Evolutionary conservation across 2,329 filamentous ascomycete genomes (phyloP), one percentile per base, ranked within the genome.

Genomic region (Zymoseptoria passerinii): DNA sequence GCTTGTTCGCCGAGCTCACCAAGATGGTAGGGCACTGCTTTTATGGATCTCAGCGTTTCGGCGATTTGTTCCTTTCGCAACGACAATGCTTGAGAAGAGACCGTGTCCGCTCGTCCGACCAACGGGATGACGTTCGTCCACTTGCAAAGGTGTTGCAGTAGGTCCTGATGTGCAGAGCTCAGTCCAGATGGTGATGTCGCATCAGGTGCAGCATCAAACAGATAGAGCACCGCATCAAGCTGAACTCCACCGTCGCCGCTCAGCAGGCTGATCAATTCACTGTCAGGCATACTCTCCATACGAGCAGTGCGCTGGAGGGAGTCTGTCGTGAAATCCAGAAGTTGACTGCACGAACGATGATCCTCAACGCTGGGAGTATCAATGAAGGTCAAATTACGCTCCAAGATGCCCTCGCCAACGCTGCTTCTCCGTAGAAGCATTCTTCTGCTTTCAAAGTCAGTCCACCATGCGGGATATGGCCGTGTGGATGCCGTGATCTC

Each of bases 301-400:
- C 81, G 79, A n/a, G 80, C 80, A 48, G 84, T 83, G 62, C 84
- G 83, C 58, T 80, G 79, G 16, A 92, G 75, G 63, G 86, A 82
- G 51, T 81, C 82, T 72, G 91, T 86, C 29, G 95, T 80, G 70
- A 95, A 95, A 10, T 64, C 49, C 3, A 61, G 48, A n/a, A 71
- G 55, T 19, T 59, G 52, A 19, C 62, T 56, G 16, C 63, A 55
- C 9, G 78, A 78, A 48, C 83, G 80, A 53, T 85, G 83, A 54
- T 69, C 72, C 48, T 78, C 76, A 71, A 83, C 84, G 10, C 86
- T 85, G 9, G 87, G 84, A 1, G 89, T 92, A 74, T 97, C 92
- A 58, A 96, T 85, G 70, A 99, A 96, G 72, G 90, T 96, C 4
- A 99, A 75, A 69, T 99, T 99, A 28, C 92, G 83, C 70, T 97